Base-by-base conservation (phyloP, 1,139 yeast species). In the Saccharomyces hybrid region DNA sequence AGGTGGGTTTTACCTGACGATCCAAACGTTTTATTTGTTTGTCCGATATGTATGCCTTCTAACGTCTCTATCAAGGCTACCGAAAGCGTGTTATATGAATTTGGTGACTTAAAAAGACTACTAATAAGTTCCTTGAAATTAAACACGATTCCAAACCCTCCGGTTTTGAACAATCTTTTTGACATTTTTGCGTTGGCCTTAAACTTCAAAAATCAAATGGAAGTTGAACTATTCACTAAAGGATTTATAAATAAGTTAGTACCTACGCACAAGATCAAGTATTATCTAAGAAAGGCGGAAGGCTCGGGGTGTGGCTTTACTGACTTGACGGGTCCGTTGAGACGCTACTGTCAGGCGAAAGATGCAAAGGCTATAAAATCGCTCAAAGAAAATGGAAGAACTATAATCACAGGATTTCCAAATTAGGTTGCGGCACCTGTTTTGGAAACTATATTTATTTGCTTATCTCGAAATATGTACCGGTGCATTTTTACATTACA, bases 41-140 rank as follows among this genome's bases (percentile, higher is more conserved):
- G 96, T 72, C 88, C 93, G 0, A 69, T 86, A 8, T 89, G 96
- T 24, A 55, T 59, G 54, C 19, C 49, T 12, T 32, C 78, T 57
- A 67, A 68, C 60, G 66, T 75, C 52, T 57, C 66, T 63, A 63
- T 56, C 8, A 64, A 70, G 19, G 71, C 70, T 1, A 64, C 72
- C 32, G 73, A 71, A 48, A 65, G 70, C 32, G 54, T 62, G 50
- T 62, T 73, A 9, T 75, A 78, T 1, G 65, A 60, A 21, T 57
- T 73, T 42, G 73, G 69, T 47, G 75, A 73, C n/a, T 57, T 78
- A 29, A 65, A 67, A 24, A 54, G 61, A 4, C 54, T 75, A 11
- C 55, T 71, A 28, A 64, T 70, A 6, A 70, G 72, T 4, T 75
- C 80, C n/a, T 51, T 69, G 7, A 48, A 60, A 2, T 63, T 82